These are phyloP conservation scores for Fusarium guadeloupense DNA, from an alignment of 2,329 filamentous ascomycete genomes.

Conservation along the genomic window DNA sequence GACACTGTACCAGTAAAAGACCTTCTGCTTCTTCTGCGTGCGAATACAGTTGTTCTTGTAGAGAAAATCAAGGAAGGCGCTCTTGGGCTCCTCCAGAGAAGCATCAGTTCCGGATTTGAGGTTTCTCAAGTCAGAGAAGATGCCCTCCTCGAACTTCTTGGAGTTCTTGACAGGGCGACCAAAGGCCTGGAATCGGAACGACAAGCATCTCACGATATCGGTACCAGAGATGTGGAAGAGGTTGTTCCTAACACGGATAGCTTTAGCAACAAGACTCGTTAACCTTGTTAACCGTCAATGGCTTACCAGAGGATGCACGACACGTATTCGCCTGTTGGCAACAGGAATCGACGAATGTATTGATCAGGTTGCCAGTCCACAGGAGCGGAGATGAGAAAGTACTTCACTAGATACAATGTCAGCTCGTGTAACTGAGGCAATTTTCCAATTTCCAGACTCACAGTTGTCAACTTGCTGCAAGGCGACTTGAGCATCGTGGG, in stretches of 20 bases:
- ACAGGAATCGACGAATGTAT: conserved; percentile 93
- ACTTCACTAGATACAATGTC: conserved; percentile 77
- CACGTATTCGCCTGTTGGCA: conserved; percentile 98
- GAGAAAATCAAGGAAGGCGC: conserved; percentile 95
- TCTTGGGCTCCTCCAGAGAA: conserved; percentile 98
- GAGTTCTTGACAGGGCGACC: conserved; percentile 98
- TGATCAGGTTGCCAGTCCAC: conserved; percentile 98
- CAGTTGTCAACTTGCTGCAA: conserved; percentile 98
- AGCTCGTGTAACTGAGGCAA: conserved; percentile 6
- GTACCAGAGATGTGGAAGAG: conserved; percentile 99
- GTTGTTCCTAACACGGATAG: conserved; percentile 68
- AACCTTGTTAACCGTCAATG: not conserved
- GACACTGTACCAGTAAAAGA: conserved; percentile 99
- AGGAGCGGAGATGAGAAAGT: conserved; percentile 98
- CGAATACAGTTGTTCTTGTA: conserved; percentile 99
- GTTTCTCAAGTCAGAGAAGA: conserved; percentile 98
- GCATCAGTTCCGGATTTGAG: conserved; percentile 98
- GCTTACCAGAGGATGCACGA: conserved; percentile 89
- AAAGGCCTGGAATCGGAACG: conserved; percentile 98
- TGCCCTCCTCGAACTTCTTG: conserved; percentile 99
- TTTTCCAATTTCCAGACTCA: conserved; percentile 58
- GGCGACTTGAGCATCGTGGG: conserved; percentile 95
- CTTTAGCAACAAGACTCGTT: conserved; percentile 4
- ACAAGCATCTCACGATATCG: conserved; percentile 97
- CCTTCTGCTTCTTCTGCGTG: conserved; percentile 99